Base-by-base conservation (phyloP, 1,284 basidiomycete species). In the Vanrija sp. region DNA sequence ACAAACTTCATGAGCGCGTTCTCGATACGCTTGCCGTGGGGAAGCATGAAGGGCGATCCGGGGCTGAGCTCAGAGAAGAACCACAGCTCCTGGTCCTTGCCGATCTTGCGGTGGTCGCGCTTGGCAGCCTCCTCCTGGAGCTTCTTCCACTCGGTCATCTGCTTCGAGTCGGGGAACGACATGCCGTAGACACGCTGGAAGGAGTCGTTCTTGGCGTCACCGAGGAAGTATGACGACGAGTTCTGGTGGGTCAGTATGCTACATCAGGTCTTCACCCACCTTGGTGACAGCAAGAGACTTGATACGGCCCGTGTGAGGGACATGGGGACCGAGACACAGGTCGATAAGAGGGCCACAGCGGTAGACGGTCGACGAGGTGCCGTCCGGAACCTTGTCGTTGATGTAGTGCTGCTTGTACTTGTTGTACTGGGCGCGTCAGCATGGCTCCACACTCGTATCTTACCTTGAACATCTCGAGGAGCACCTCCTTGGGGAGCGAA, bases 291-390 rank as follows among this genome's bases (percentile, higher is more conserved):
- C 91, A 68, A 96, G 84, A 2, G 93, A 87, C 82, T 98, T 99
- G 80, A 99, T 97, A 66, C 87, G 88, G 50, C 95, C 94, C 0
- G 95, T 97, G 77, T 98, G 92, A 8, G 96, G 94, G 57, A 98
- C 91, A 74, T 98, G 95, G 27, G 96, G 95, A 39, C 96, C 96
- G 37, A 94, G 83, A 72, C 96, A 99, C 44, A 99, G 82, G 78
- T 99, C 96, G 56, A 99, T 87, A 86, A 99, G 93, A 42, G 96
- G 94, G 25, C 96, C 96, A 73, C 96, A 98, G 51, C 94, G 89
- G 80, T 98, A 99, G 25, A 99, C 93, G 15, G 96, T 98, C 49
- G 96, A 97, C 49, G 89, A 92, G 16, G 91, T 89, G 60, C 95
- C 95, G 73, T 99, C 95, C 8, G 93, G 88, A 53, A 99, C 88